These are phyloP conservation scores for Nitzschia sp. DNA, from an alignment of 108 stramenopile species.

Conservation along the genomic window DNA sequence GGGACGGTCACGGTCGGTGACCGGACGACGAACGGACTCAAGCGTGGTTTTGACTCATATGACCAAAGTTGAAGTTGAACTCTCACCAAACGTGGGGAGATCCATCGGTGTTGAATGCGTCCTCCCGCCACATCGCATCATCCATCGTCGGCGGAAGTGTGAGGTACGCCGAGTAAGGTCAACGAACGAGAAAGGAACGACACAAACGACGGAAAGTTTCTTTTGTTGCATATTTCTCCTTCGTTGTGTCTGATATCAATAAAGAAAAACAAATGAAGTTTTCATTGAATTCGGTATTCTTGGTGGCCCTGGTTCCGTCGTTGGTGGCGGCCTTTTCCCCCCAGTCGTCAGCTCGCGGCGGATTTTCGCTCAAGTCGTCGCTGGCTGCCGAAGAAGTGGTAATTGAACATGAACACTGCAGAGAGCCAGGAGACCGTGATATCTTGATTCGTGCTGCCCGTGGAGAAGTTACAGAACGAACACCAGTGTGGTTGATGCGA, in stretches of 20 bases:
- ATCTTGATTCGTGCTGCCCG: slow-evolving; percentile 94
- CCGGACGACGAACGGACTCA: not conserved
- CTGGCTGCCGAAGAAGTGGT: slow-evolving; percentile 25
- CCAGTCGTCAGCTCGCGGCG: not conserved
- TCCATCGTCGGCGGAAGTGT: too few relatives aligned
- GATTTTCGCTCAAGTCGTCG: not conserved
- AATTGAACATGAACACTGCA: slow-evolving; percentile 45
- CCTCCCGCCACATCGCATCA: too few relatives aligned
- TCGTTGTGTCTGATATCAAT: not conserved
- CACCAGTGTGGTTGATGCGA: slow-evolving; percentile 99
- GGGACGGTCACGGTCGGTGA: not conserved
- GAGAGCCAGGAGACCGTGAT: slow-evolving; percentile 80
- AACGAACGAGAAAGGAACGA: not conserved
- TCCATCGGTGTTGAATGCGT: too few relatives aligned
- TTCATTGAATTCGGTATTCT: not conserved
- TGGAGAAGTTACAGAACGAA: slow-evolving; percentile 91
- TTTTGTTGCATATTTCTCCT: not conserved
- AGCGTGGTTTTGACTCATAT: not conserved
- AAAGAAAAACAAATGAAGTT: slow-evolving; percentile 1
- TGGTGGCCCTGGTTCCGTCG: not conserved
- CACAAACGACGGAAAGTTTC: not conserved
- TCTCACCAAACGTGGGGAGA: not conserved
- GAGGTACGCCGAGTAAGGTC: too few relatives aligned
- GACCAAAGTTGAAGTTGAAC: slow-evolving; percentile 13
- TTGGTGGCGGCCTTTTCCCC: slow-evolving; percentile 18